Evolutionary conservation across 176 grass and related monocot species (phyloP), one percentile per base, ranked within the genome.

Genomic region (Oryza glaberrima): DNA sequence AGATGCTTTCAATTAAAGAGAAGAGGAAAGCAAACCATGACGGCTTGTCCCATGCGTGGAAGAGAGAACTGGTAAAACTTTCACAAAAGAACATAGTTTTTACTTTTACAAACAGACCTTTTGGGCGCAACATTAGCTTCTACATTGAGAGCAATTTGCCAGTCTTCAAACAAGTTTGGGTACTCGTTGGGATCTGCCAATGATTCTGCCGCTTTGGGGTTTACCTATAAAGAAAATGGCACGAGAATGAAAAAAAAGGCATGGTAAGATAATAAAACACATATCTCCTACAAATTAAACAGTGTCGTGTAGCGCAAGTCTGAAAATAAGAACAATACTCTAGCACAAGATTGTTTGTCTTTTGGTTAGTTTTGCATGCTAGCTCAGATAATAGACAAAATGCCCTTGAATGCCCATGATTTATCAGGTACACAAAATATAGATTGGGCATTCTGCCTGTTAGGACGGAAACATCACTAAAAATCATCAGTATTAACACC

Each of bases 161-260:
- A 96, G 84, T 98, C 90, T n/a, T 94, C 88, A 86, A 98, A 98
- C 82, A 98, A 82, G 88, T 92, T 95, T 32, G 96, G 91, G 76
- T 96, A 98, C 63, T 98, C 90, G 1, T 83, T 79, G 44, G 96
- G 96, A 89, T 98, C 90, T 76, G 96, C 96, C 81, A 98, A 85
- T 16, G 96, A 95, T 63, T 98, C 96, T 9, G 96, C 91, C 79
- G 96, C 96, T 89, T 96, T 98, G 65, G 90, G 86, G 72, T 96
- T 98, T 17, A 96, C 88, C 96, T 98, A 78, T 40, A 68, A 54
- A 64, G 35, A 14, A 76, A 69, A 85, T 69, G 2, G 40, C 79
- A 76, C 46, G 52, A 63, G 43, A 63, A 30, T 61, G 5, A 38
- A 65, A 10, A 34, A 60, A n/a, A 11, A 3, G 41, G 75, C 36